Evolutionary conservation across 441 rosid species (phyloP), one percentile per base, ranked within the genome.

Genomic region (Manihot esculenta): DNA sequence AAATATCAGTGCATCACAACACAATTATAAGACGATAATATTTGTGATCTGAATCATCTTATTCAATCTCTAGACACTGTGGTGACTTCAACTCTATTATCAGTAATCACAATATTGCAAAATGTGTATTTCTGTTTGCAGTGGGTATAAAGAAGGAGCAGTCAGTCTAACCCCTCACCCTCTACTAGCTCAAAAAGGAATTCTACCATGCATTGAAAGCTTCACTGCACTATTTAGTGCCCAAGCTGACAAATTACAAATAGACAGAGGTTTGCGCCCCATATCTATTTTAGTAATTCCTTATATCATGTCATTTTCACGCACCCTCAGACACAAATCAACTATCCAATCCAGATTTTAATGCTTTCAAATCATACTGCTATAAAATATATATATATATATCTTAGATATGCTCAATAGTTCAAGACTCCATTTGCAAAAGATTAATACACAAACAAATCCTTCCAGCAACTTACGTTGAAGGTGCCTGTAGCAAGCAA

Each of bases 401-500:
- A 12, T 9, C 18, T 26, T 35, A 5, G n/a, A 54, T 20, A 58
- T 41, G 55, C 61, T 56, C 30, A 23, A 54, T 7, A 26, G 42
- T 24, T 24, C 10, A 64, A 63, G 7, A 51, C 66, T 53, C 45
- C 33, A 71, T 15, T 38, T 4, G 51, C 20, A 64, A 61, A 73
- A 10, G 51, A 53, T n/a, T 44, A 35, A 4, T 5, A 20, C 27
- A 20, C 53, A 65, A 48, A 41, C 1, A 41, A 71, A 24, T 27
- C 38, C 11, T 42, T 51, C 20, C n/a, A n/a, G 48, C 2, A 63
- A 77, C 92, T 84, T 73, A 88, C 99, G 99, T 96, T 54, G 99
- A 90, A 73, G 99, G 99, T 60, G 97, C 99, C 83, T 96, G 99
- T 72, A 96, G 84, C 89, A 93, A 81, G 87, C 97, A 91, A 79